Percentiles rank a stretch among this genome's conserved stretches.
phyloP scores from a whole-genome alignment of 306 rosid species.

The Senna siamea region DNA sequence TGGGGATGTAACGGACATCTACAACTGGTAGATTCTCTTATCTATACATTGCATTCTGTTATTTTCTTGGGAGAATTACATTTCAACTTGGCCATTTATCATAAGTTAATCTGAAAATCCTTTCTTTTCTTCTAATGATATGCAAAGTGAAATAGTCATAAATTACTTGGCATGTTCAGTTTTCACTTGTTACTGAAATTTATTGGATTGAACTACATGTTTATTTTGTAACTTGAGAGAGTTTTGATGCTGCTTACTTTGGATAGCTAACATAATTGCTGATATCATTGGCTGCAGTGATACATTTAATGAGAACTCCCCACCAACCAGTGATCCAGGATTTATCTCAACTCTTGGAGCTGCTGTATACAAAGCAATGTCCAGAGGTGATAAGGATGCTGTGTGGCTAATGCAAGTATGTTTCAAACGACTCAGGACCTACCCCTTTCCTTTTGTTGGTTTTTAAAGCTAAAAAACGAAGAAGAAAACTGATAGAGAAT shows the following conservation, averaged over 20 bases:
- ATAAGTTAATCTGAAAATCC: neutral
- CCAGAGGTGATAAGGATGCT: slow-evolving; percentile 83
- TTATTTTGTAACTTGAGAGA: slow-evolving; percentile 1
- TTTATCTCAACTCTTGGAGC: slow-evolving; percentile 90
- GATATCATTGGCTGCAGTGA: slow-evolving; percentile 63
- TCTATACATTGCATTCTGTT: slow-evolving; percentile 21
- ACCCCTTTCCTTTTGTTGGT: neutral
- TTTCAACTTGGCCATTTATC: slow-evolving; percentile 28
- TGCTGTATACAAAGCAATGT: slow-evolving; percentile 90
- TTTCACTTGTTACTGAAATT: slow-evolving; percentile 15
- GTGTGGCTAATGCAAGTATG: slow-evolving; percentile 99
- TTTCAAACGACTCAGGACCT: slow-evolving; percentile 38
- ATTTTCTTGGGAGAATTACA: slow-evolving; percentile 14
- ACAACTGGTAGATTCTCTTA: slow-evolving; percentile 73
- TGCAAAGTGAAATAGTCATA: neutral
- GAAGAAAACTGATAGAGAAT: no score
- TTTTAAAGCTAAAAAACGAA: no score
- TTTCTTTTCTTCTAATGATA: neutral
- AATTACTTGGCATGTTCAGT: neutral
- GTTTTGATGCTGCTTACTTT: slow-evolving; percentile 23
- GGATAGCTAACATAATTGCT: slow-evolving; percentile 30
- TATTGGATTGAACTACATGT: slow-evolving; percentile 12
- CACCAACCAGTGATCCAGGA: slow-evolving; percentile 76
- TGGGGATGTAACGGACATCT: slow-evolving; percentile 92
- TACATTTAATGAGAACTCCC: slow-evolving; percentile 93